phyloP scores from a whole-genome alignment of 768 basidiomycete species.

The Amanita muscaria region DNA sequence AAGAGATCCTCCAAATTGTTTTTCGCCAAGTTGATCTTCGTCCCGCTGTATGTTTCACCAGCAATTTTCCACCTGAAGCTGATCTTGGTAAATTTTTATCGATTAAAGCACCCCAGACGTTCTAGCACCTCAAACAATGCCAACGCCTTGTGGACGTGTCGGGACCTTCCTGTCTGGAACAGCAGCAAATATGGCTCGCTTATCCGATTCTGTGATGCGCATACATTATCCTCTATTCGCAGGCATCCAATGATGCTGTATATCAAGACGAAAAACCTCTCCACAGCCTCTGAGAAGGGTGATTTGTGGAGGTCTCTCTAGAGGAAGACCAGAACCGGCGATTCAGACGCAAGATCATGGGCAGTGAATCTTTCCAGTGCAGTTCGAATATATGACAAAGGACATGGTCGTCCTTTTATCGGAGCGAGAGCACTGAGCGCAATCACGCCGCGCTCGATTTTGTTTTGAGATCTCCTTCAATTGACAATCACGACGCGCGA shows the following conservation, averaged over 20 bases:
- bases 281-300: no score
- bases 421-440: no score
- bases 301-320: not conserved
- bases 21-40: constrained; percentile 59
- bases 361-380: no score
- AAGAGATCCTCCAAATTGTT: no score
- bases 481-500: no score
- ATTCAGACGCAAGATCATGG: no score
- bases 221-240: constrained; percentile 31
- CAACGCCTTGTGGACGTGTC: constrained; percentile 27
- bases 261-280: constrained; percentile 19
- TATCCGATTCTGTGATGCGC: constrained; percentile 28
- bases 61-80: constrained; percentile 39
- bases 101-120: constrained; percentile 25
- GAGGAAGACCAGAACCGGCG: not conserved
- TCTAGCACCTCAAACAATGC: constrained; percentile 32
- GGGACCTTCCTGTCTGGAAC: constrained; percentile 29
- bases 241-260: constrained; percentile 33
- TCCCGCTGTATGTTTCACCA: constrained; percentile 39
- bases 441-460: no score
- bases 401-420: not conserved
- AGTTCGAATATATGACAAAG: no score
- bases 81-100: constrained; percentile 41
- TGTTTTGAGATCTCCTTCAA: no score
- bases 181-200: constrained; percentile 27